phyloP scores from a whole-genome alignment of 176 grass and related monocot genomes.

The Hsuehochloa calcarea region DNA sequence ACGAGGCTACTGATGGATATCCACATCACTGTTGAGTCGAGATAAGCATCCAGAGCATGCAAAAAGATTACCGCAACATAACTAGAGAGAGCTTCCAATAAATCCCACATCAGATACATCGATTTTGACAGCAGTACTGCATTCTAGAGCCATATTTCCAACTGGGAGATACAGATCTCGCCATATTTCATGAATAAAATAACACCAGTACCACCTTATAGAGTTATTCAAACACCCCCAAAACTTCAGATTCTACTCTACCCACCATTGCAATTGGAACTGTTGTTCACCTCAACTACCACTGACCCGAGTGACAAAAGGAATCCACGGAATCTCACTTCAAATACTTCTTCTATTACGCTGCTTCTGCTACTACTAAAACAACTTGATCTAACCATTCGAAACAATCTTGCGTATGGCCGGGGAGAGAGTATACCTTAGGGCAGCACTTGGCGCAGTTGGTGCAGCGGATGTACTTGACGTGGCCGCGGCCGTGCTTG shows the following conservation, averaged over 20 bases:
- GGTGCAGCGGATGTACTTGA: constrained; percentile 70
- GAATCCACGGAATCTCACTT: not conserved
- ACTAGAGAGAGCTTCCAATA: not conserved
- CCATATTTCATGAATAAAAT: not conserved
- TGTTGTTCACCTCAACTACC: not conserved
- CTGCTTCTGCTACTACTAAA: not conserved
- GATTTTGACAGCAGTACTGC: not conserved
- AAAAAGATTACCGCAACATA: not conserved
- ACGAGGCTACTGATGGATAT: not conserved
- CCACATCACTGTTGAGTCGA: not conserved
- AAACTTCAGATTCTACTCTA: not conserved
- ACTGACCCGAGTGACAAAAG: not conserved
- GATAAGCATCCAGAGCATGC: not conserved
- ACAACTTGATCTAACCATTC: not conserved
- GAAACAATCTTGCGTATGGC: not conserved
- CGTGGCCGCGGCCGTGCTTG: constrained; percentile 73
- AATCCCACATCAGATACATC: not conserved
- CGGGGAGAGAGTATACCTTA: constrained; percentile 18
- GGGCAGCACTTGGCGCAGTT: constrained; percentile 73
- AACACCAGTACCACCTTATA: not conserved
- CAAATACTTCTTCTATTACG: not conserved
- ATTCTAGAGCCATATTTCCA: too few species aligned
- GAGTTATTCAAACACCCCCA: not conserved
- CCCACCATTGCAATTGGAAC: not conserved
- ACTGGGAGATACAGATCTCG: not conserved